Base-by-base conservation (phyloP, 2,329 filamentous ascomycete genomes). In the Claviceps africana region DNA sequence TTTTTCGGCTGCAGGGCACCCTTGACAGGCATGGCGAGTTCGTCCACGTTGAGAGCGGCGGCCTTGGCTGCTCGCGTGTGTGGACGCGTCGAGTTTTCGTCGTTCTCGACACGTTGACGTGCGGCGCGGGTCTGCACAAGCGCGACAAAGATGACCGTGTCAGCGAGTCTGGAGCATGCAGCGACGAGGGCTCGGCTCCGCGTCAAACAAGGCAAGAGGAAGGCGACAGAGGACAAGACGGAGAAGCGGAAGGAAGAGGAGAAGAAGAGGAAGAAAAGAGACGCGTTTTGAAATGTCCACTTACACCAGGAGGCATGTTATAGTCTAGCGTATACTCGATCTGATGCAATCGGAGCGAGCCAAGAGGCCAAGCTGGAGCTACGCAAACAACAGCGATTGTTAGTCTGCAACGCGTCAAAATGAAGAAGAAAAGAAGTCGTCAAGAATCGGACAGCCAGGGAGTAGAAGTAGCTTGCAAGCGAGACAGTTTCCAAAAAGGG, bases 11-110 rank as follows among this genome's bases (percentile, higher is more conserved):
- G 83, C 50, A 88, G 69, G 30, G 81, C 74, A 62, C 83, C 84
- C 64, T 80, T 80, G 51, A 73, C 62, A 33, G 76, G 70, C 62
- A 78, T 74, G 39, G 74, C 67, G 19, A 73, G 67, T 61, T 85
- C 85, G 60, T 84, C 83, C 60, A 75, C 78, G 64, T 73, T 76
- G 79, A 79, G 76, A 47, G 86, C 85, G 54, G 88, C 88, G 50
- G 89, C 83, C 74, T 97, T 96, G 59, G 93, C 90, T 72, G 93
- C 90, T 72, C 93, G 82, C 62, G 93, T 97, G 67, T 96, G 74
- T 22, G 52, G 52, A 72, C 90, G 88, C 71, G 86, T 88, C 56
- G 86, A 82, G 54, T 95, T 95, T 75, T 96, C 93, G 68, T 96
- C 91, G 67, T 96, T 96, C 75, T 96, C 90, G 67, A 82, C 79